Evolutionary conservation across 2,329 filamentous ascomycete species (phyloP).

Genomic region (Cordyceps pruinosa): DNA sequence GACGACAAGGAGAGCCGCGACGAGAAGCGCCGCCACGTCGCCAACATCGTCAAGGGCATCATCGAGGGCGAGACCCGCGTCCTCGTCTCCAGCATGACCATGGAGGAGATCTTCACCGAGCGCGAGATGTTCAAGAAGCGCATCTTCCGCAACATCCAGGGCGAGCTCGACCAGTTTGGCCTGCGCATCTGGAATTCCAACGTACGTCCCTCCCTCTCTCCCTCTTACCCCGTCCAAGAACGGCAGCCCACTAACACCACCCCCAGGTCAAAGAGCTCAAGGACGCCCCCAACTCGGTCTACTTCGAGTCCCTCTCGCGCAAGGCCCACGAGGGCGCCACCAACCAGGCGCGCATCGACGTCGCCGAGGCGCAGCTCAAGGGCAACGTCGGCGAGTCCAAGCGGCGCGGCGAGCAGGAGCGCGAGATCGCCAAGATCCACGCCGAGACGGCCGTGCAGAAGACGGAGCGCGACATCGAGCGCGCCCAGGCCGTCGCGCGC

Average conservation of each 20-base stretch:
- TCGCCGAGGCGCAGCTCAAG: slow-evolving; percentile 55
- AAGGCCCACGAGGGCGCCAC: slow-evolving; percentile 82
- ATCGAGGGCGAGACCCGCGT: slow-evolving; percentile 84
- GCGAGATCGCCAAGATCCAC: slow-evolving; percentile 82
- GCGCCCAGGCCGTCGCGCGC: slow-evolving; percentile 69
- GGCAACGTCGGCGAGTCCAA: slow-evolving; percentile 73
- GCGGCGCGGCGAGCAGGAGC: slow-evolving; percentile 72
- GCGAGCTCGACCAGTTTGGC: slow-evolving; percentile 74
- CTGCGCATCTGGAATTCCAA: slow-evolving; percentile 66
- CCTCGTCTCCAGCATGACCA: slow-evolving; percentile 82
- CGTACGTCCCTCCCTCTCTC: slow-evolving; percentile 22
- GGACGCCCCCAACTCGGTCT: slow-evolving; percentile 73
- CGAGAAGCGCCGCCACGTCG: slow-evolving; percentile 53
- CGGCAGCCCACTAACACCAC: neutral
- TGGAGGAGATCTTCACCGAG: slow-evolving; percentile 82
- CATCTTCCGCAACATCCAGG: slow-evolving; percentile 68
- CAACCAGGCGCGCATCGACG: slow-evolving; percentile 68
- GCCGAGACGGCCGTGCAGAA: slow-evolving; percentile 79
- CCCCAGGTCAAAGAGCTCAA: slow-evolving; percentile 66
- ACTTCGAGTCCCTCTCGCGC: slow-evolving; percentile 73
- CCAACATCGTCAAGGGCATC: slow-evolving; percentile 82
- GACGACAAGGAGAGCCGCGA: slow-evolving; percentile 31
- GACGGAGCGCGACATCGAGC: slow-evolving; percentile 77
- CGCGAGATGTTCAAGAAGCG: slow-evolving; percentile 70
- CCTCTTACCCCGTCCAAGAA: neutral